Evolutionary conservation across 495 filamentous ascomycete species (phyloP), one percentile per base, ranked within the genome.

Genomic region (Annulohypoxylon stygium): DNA sequence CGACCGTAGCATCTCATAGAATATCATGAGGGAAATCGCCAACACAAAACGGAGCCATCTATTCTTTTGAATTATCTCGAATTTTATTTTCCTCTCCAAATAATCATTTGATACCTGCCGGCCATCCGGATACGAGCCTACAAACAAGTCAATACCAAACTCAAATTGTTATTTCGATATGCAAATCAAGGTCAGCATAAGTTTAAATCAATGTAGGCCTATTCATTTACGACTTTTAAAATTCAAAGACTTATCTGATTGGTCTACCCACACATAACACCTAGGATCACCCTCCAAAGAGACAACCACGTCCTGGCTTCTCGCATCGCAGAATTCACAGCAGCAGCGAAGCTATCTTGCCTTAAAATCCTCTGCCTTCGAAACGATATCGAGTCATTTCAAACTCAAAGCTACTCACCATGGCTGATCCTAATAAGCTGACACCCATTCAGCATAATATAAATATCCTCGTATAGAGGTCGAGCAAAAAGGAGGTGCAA

Each of bases 121-220:
- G 39, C 7, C 34, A 60, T 36, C 47, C 57, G 58, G 57, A 73
- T 73, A 73, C 70, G 70, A 73, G 59, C n/a, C 23, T 16, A 41
- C 25, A 65, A 54, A 54, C 70, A 58, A 41, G 64, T 37, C 59
- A 45, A 20, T 47, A n/a, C 23, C 25, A 73, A 73, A 73, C 59
- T 53, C 64, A 68, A 54, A 63, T 58, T 39, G 34, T 4, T 53
- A 50, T 51, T 18, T 30, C 34, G 33, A 37, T 33, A 60, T 64
- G 60, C 43, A 64, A 23, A 25, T 37, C 53, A 60, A 59, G 10
- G 53, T 34, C 63, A 20, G 41, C 41, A 50, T 33, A 20, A 57
- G 57, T 36, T 67, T 51, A 48, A 65, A 11, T 50, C 33, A 5
- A 58, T 36, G 30, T 34, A 47, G 11, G 26, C 50, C 18, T 64